Percentiles rank a stretch among this genome's conserved stretches.
Conservation (phyloP, 108 stramenopile genomes). For the Cyclotella sp. region DNA sequence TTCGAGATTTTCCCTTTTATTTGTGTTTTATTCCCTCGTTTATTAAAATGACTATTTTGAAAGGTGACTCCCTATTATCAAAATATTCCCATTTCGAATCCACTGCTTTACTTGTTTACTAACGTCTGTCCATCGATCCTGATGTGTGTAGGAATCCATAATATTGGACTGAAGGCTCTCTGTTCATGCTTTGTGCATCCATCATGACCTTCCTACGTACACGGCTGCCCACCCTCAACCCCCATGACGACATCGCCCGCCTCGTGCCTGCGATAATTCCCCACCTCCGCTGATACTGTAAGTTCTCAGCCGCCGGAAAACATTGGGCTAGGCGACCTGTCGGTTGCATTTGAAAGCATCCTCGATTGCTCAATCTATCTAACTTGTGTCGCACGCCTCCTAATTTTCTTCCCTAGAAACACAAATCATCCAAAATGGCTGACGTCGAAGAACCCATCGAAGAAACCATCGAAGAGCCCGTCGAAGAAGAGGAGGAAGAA, state of each 20-base stretch:
- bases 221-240: neutral
- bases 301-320: neutral
- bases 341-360: too few relatives aligned
- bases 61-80: neutral
- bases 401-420: neutral
- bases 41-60: too few relatives aligned
- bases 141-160: neutral
- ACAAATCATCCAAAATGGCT: neutral
- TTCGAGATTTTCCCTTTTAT: too few relatives aligned
- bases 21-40: too few relatives aligned
- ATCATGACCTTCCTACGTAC: neutral
- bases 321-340: neutral
- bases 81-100: neutral
- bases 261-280: neutral
- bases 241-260: slow-evolving; percentile 3
- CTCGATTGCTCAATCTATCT: too few relatives aligned
- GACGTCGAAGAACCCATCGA: neutral
- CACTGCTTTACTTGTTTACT: neutral
- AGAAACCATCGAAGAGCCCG: slow-evolving; percentile 63
- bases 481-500: slow-evolving; percentile 63
- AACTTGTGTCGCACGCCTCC: neutral
- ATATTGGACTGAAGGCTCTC: neutral
- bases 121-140: slow-evolving; percentile 2
- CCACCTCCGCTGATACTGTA: neutral
- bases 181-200: neutral